Evolutionary conservation across 768 basidiomycete species (phyloP), one percentile per base, ranked within the genome.

Genomic region (Boletus bicolor): DNA sequence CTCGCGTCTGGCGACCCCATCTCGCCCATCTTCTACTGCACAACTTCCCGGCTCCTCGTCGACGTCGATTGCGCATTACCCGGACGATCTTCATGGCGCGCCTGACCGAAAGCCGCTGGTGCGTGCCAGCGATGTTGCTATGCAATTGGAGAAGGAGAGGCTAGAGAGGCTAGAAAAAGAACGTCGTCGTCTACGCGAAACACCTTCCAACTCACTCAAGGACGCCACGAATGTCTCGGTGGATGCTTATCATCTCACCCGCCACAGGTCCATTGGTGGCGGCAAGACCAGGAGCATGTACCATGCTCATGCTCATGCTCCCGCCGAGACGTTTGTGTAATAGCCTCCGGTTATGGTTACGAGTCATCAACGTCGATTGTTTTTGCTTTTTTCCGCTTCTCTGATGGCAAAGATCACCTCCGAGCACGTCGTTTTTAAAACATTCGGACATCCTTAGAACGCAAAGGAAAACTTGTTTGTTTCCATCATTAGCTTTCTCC

Each of bases 91-190:
- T 2, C 7, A 44, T 41, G 17, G 44, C 17, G 50, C 30, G 28
- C 30, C 53, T 1, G 65, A 67, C 24, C 56, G 66, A 35, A 66
- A 66, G 45, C 68, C 68, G 37, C 47, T 79, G 28, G 80, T 80
- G 24, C 75, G 76, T 49, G 83, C 83, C 10, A 83, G 82, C 54
- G 76, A 75, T 38, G 80, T 76, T 47, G 83, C 82, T 5, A 76
- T 78, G 72, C 80, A 77, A 15, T 63, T 82, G 26, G 82, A 83
- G 63, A 79, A 74, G 53, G 75, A 77, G 60, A 60, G 74, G 67
- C 47, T 72, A 60, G 68, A 76, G 67, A 64, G 74, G 58, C 36
- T 68, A 56, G 64, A 71, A 55, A 58, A 66, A 56, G 59, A 72
- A 53, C 63, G 66, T 24, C 72, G 66, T 39, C 67, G 72, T 44